Conservation (phyloP, 139 green algal genomes). For the Tetraselmis chui region DNA sequence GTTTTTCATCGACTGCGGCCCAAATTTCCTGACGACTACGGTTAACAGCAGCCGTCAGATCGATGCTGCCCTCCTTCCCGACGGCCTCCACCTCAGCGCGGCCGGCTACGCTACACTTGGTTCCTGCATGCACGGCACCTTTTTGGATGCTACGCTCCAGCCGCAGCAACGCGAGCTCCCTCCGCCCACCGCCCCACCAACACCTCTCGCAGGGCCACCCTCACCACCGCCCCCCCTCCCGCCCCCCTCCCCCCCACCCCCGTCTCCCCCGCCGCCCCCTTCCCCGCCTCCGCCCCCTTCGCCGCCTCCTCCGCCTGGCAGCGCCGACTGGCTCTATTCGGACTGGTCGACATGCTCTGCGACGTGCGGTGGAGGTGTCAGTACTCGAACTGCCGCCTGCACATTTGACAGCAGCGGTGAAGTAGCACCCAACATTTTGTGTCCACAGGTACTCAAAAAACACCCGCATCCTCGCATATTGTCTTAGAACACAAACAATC, state of each 20-base stretch:
- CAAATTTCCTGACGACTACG: neutral
- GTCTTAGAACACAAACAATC: no score
- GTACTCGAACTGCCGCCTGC: conserved; percentile 23
- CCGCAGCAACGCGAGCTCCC: neutral
- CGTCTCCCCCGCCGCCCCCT: neutral
- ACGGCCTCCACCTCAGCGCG: neutral
- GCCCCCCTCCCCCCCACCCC: neutral
- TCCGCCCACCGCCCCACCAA: no score
- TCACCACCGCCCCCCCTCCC: neutral
- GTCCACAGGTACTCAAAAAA: neutral
- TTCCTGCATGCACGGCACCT: neutral
- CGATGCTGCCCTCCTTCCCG: neutral
- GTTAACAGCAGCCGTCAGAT: neutral
- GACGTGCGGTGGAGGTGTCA: conserved; percentile 25
- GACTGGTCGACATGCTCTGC: neutral
- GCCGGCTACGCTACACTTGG: neutral
- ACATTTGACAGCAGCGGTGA: neutral
- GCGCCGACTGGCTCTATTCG: conserved; percentile 12
- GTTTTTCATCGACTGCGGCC: neutral
- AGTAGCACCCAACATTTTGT: neutral
- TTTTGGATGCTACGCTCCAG: neutral
- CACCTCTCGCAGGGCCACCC: neutral
- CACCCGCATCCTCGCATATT: no score
- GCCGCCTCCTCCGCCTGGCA: neutral
- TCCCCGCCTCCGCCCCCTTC: neutral